A percentile compares a stretch with the other conserved stretches of the same genome.
Conservation (phyloP, 2,329 filamentous ascomycete genomes). For the Paraconiothyrium sp. region DNA sequence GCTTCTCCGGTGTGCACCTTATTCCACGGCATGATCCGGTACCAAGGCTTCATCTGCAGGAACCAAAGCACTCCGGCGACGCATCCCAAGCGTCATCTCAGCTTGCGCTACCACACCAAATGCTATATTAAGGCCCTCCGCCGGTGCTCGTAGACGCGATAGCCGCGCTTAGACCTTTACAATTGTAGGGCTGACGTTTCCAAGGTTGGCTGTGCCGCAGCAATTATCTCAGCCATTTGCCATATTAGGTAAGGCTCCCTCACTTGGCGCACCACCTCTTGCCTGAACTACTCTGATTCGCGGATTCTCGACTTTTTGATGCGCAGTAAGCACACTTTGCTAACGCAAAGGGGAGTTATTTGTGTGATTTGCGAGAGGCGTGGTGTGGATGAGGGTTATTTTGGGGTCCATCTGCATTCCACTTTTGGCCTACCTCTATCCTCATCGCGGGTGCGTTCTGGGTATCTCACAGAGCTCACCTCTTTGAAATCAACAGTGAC, state of each 20-base stretch:
- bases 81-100: slow-evolving; percentile 7
- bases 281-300: slow-evolving; percentile 13
- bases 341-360: slow-evolving; percentile 8
- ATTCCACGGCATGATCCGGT: slow-evolving; percentile 4
- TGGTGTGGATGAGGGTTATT: slow-evolving; percentile 20
- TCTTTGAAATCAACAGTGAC: neutral
- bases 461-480: neutral
- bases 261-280: neutral
- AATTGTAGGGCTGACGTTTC: slow-evolving; percentile 17
- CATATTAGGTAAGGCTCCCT: neutral
- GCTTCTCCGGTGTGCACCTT: neutral
- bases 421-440: neutral
- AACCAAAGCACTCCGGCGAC: slow-evolving; percentile 17
- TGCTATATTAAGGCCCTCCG: slow-evolving; percentile 20
- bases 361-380: slow-evolving; percentile 11
- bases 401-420: slow-evolving; percentile 15
- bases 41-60: slow-evolving; percentile 24
- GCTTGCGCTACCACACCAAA: slow-evolving; percentile 12
- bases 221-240: slow-evolving; percentile 21
- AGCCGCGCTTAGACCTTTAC: slow-evolving; percentile 14
- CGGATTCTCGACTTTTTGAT: neutral
- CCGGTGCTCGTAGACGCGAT: slow-evolving; percentile 19
- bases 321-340: slow-evolving; percentile 1
- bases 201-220: slow-evolving; percentile 13
- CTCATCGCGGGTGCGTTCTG: neutral